Conservation (phyloP, 1,284 basidiomycete species). For the Trichosporon coremiiforme region DNA sequence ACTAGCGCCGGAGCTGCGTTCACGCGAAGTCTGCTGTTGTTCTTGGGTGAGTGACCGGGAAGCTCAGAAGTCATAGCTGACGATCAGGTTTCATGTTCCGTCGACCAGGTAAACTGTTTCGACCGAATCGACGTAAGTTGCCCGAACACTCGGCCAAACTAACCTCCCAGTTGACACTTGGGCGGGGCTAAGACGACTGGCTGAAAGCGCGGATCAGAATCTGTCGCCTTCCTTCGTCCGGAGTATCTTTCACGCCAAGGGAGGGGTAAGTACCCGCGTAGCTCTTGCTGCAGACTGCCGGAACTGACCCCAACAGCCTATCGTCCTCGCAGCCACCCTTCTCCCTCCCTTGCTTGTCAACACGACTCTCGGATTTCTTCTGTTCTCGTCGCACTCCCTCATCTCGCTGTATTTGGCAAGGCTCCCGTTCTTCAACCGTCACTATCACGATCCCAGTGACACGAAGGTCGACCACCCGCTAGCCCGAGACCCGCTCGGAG, state of each 20-base stretch:
- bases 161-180: slow-evolving; percentile 52
- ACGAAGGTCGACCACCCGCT: slow-evolving; percentile 24
- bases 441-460: slow-evolving; percentile 18
- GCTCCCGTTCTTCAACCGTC: slow-evolving; percentile 47
- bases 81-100: slow-evolving; percentile 51
- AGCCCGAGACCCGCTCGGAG: slow-evolving; percentile 26
- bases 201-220: slow-evolving; percentile 51
- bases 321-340: slow-evolving; percentile 44
- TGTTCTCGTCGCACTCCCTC: slow-evolving; percentile 54
- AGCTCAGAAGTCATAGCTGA: not conserved
- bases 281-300: not conserved
- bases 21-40: slow-evolving; percentile 51
- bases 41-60: slow-evolving; percentile 39
- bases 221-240: slow-evolving; percentile 52
- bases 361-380: slow-evolving; percentile 53
- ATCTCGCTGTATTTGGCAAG: slow-evolving; percentile 50
- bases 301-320: slow-evolving; percentile 1
- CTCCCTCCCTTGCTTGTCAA: slow-evolving; percentile 54
- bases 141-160: not conserved
- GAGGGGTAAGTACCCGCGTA: slow-evolving; percentile 35
- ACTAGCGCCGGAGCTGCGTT: slow-evolving; percentile 51
- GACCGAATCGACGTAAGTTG: slow-evolving; percentile 50
- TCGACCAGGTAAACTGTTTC: slow-evolving; percentile 53
- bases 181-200: slow-evolving; percentile 51
- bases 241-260: slow-evolving; percentile 43